These are phyloP conservation scores for Corymbia calophylla DNA, from an alignment of 441 rosid genomes.

Conservation along the genomic window DNA sequence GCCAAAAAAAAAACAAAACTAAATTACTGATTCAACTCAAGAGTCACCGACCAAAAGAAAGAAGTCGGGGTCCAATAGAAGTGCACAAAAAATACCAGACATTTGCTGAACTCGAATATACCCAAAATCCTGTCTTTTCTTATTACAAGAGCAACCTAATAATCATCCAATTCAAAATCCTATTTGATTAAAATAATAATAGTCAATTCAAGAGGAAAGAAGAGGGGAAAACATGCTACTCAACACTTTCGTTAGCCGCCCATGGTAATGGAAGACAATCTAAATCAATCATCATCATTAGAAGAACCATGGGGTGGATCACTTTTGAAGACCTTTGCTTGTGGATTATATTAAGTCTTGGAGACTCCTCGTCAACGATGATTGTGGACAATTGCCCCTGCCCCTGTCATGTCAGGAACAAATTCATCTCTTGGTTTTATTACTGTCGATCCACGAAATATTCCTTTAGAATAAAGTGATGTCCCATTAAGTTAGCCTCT, in stretches of 20 bases:
- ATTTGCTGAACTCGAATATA: neutral
- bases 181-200: neutral
- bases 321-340: too few species aligned
- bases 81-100: neutral
- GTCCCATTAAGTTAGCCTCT: neutral
- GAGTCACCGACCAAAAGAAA: neutral
- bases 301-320: too few species aligned
- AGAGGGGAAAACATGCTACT: neutral
- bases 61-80: neutral
- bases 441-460: neutral
- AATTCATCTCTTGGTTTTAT: neutral
- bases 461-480: neutral
- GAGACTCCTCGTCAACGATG: neutral
- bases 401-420: neutral
- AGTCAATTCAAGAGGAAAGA: neutral
- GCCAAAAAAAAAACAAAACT: neutral
- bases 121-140: neutral
- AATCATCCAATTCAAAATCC: neutral
- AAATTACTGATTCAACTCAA: neutral
- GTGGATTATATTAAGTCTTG: too few species aligned
- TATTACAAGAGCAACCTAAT: neutral
- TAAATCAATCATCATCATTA: too few species aligned
- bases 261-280: too few species aligned
- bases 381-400: neutral
- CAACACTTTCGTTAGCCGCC: neutral